phyloP scores from a whole-genome alignment of 2,329 filamentous ascomycete genomes.

The Harringtonia aguacate region DNA sequence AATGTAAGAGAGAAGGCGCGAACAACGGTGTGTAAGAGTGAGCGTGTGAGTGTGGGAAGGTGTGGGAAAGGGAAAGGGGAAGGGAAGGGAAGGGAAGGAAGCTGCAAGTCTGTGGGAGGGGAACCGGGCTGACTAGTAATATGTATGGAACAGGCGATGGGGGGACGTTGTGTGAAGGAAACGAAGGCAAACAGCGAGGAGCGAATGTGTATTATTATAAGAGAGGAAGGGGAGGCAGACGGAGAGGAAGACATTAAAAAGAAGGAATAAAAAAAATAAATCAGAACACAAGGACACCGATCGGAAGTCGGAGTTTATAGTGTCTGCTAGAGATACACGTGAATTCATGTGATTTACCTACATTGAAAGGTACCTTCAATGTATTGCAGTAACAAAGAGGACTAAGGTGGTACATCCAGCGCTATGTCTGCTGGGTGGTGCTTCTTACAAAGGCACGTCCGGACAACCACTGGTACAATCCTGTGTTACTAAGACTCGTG shows the following conservation, averaged over 20 bases:
- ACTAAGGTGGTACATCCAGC: slow-evolving; percentile 3
- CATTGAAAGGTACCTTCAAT: too few relatives aligned
- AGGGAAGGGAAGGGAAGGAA: slow-evolving; percentile 6
- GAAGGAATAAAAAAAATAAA: slow-evolving; percentile 1
- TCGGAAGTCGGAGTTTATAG: not conserved
- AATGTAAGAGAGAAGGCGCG: slow-evolving; percentile 7
- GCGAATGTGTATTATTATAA: too few relatives aligned
- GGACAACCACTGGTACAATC: slow-evolving; percentile 4
- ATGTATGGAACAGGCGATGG: slow-evolving; percentile 3
- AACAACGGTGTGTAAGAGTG: slow-evolving; percentile 14
- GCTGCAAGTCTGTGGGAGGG: not conserved
- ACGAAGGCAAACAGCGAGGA: not conserved
- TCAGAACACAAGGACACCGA: slow-evolving; percentile 1
- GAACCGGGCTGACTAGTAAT: slow-evolving; percentile 11
- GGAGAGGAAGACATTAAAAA: slow-evolving; percentile 1
- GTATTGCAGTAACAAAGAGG: too few relatives aligned
- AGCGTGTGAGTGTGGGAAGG: slow-evolving; percentile 14
- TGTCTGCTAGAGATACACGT: not conserved
- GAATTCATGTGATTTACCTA: not conserved
- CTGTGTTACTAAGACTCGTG: slow-evolving; percentile 6
- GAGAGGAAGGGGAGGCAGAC: slow-evolving; percentile 2
- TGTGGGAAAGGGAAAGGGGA: slow-evolving; percentile 9
- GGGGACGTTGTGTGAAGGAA: too few relatives aligned
- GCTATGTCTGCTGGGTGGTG: not conserved
- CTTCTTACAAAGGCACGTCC: slow-evolving; percentile 4